Conservation (phyloP, 139 green algal species). For the Nannochloris sp. region DNA sequence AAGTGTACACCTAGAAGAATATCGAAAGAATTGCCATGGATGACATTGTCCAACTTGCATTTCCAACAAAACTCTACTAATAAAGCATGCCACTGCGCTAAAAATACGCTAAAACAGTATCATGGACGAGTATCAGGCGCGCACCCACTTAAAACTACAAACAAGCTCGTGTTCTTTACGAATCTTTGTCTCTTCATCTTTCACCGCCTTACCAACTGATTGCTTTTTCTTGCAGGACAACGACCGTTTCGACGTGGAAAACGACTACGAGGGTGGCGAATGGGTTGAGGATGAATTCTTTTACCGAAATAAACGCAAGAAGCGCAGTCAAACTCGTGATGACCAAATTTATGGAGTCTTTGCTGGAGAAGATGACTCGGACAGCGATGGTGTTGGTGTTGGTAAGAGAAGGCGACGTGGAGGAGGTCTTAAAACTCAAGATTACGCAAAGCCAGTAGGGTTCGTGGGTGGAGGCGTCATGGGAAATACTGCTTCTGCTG, state of each 20-base stretch:
- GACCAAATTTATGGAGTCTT: constrained; percentile 87
- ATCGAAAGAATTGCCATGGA: no score
- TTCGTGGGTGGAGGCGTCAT: constrained; percentile 53
- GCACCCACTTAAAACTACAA: no score
- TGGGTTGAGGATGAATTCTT: constrained; percentile 84
- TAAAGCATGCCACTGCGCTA: no score
- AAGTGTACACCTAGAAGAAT: no score
- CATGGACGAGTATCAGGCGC: no score
- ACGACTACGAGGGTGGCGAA: constrained; percentile 75
- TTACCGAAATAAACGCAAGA: constrained; percentile 51
- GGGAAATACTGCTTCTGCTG: constrained; percentile 14
- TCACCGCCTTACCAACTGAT: no score
- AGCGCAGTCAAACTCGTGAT: constrained; percentile 69
- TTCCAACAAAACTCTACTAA: no score
- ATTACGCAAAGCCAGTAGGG: constrained; percentile 67
- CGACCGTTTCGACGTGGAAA: constrained; percentile 71
- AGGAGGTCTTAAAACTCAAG: constrained; percentile 9
- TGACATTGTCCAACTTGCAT: no score
- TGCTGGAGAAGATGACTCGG: constrained; percentile 22
- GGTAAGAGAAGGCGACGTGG: constrained; percentile 8
- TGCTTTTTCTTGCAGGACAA: no score
- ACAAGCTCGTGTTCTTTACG: no score
- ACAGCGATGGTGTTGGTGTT: constrained; percentile 25
- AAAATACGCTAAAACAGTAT: no score
- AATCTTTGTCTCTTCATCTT: no score